A percentile compares a stretch with the other conserved stretches of the same genome.
These are phyloP conservation scores for Bolboschoenoplectus hybrid DNA, from an alignment of 202 grass and related monocot genomes.

Conservation along the genomic window DNA sequence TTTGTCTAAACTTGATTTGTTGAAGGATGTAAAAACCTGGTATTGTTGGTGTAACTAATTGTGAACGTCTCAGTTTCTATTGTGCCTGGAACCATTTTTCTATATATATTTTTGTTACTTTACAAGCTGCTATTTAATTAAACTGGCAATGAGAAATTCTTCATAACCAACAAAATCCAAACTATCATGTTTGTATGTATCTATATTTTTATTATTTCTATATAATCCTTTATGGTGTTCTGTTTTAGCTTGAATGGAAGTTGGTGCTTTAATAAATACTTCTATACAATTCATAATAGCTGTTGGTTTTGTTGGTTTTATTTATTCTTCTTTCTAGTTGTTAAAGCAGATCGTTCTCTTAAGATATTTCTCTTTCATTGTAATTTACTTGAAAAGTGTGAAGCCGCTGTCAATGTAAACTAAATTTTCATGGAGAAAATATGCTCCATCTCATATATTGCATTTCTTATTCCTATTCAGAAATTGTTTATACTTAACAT, in stretches of 20 bases:
- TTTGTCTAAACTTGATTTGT: conserved; percentile 11
- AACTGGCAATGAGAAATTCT: neutral
- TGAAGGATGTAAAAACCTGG: neutral
- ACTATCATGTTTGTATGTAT: neutral
- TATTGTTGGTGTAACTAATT: conserved; percentile 2
- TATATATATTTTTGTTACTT: neutral
- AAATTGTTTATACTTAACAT: no score
- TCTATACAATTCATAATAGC: neutral
- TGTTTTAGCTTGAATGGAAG: neutral
- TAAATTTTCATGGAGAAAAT: neutral
- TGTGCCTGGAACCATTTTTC: neutral
- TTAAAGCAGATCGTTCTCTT: neutral
- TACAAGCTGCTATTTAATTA: neutral
- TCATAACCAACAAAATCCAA: neutral
- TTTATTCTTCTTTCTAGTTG: neutral
- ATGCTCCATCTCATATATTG: no score
- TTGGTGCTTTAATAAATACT: neutral
- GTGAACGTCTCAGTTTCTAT: neutral
- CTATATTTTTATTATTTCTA: neutral
- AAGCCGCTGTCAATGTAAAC: neutral
- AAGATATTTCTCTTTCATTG: neutral
- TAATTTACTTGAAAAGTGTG: neutral
- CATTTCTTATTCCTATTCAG: no score
- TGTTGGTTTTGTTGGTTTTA: neutral
- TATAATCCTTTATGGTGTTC: neutral